phyloP scores from a whole-genome alignment of 139 green algal species.

The Dunaliella primolecta region DNA sequence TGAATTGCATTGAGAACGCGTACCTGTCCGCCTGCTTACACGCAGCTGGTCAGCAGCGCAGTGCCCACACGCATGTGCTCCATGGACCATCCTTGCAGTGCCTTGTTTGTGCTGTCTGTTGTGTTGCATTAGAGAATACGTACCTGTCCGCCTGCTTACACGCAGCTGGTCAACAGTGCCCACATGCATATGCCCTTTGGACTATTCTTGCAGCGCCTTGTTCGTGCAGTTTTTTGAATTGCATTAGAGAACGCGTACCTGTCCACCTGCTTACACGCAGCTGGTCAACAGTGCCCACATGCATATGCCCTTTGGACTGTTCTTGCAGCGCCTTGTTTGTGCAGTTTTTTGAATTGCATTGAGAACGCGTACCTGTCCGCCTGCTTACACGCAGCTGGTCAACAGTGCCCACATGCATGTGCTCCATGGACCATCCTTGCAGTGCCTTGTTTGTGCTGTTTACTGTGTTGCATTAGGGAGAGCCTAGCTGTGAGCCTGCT shows the following conservation, averaged over 20 bases:
- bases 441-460: too few relatives aligned
- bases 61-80: conserved; percentile 27
- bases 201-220: too few relatives aligned
- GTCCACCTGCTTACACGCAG: too few relatives aligned
- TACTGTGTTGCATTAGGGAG: too few relatives aligned
- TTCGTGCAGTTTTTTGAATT: too few relatives aligned
- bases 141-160: not conserved
- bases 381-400: conserved; percentile 17
- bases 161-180: conserved; percentile 23
- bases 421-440: conserved; percentile 60
- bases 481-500: not conserved
- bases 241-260: not conserved
- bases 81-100: too few relatives aligned
- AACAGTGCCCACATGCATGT: conserved; percentile 19
- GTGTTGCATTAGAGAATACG: too few relatives aligned
- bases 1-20: too few relatives aligned
- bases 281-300: conserved; percentile 24
- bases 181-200: conserved; percentile 45
- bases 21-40: too few relatives aligned
- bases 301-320: conserved; percentile 50
- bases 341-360: too few relatives aligned
- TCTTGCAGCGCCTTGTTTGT: too few relatives aligned
- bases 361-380: not conserved
- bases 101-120: too few relatives aligned
- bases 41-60: conserved; percentile 28